phyloP scores from a whole-genome alignment of 176 grass and related monocot species.

The Themeda triandra region DNA sequence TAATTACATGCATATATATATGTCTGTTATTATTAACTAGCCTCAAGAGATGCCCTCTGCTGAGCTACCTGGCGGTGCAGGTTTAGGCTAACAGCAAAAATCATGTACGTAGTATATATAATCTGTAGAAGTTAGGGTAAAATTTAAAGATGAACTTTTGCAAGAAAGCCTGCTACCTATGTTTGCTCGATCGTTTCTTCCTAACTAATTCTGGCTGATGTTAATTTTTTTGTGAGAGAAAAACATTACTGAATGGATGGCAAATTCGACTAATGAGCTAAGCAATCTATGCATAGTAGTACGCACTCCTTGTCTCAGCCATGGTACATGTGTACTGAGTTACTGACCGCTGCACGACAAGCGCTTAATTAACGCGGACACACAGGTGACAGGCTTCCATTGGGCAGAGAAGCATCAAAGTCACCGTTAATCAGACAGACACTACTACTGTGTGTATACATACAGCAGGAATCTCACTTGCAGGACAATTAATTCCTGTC shows the following conservation, averaged over 20 bases:
- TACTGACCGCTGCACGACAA: slow-evolving; percentile 28
- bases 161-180: background rate
- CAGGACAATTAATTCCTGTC: slow-evolving; percentile 55
- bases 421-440: slow-evolving; percentile 37
- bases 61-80: background rate
- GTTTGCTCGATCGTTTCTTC: too few relatives aligned
- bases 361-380: background rate
- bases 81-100: background rate
- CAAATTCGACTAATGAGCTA: too few relatives aligned
- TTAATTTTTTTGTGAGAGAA: too few relatives aligned
- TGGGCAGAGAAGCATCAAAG: slow-evolving; percentile 52
- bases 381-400: slow-evolving; percentile 40
- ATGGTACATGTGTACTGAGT: background rate
- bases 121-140: background rate
- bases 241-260: too few relatives aligned
- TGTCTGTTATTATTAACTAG: slow-evolving; percentile 5
- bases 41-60: slow-evolving; percentile 53
- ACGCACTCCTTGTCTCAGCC: too few relatives aligned
- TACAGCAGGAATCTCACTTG: slow-evolving; percentile 47
- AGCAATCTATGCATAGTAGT: too few relatives aligned
- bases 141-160: background rate
- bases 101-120: background rate
- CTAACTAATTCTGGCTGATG: too few relatives aligned
- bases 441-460: background rate
- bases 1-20: slow-evolving; percentile 31